phyloP scores from a whole-genome alignment of 1,284 basidiomycete genomes.

The Ganoderma resinaceum region DNA sequence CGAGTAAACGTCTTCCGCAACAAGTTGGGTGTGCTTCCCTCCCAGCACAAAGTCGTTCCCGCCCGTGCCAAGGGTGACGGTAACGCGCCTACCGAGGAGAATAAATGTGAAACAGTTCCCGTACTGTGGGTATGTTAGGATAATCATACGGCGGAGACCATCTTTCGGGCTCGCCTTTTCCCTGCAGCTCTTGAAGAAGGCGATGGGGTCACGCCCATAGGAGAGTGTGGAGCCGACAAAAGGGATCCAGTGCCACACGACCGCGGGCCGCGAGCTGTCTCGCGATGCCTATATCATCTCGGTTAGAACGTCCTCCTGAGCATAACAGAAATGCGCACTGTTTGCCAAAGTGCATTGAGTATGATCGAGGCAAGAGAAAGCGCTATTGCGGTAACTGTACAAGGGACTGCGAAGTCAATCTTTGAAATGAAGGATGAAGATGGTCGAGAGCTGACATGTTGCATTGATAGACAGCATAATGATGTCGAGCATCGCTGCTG shows the following conservation, averaged over 20 bases:
- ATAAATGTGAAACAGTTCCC: slow-evolving; percentile 49
- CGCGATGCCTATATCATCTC: no score
- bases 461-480: no score
- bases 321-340: no score
- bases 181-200: slow-evolving; percentile 76
- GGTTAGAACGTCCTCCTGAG: no score
- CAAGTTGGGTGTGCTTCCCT: slow-evolving; percentile 91
- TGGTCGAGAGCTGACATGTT: no score
- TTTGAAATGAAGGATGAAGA: no score
- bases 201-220: slow-evolving; percentile 84
- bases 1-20: slow-evolving; percentile 97
- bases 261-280: slow-evolving; percentile 66
- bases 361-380: no score
- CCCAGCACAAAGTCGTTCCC: slow-evolving; percentile 96
- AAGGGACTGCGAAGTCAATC: no score
- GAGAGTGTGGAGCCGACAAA: slow-evolving; percentile 76
- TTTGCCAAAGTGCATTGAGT: no score
- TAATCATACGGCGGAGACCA: slow-evolving; percentile 69
- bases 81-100: slow-evolving; percentile 88
- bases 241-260: slow-evolving; percentile 83
- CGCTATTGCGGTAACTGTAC: no score
- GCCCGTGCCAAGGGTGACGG: slow-evolving; percentile 90
- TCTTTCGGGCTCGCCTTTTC: slow-evolving; percentile 84
- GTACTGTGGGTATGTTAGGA: no score
- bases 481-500: no score